Evolutionary conservation across 768 basidiomycete genomes (phyloP).

Genomic region (Leccinellum rugosiceps): DNA sequence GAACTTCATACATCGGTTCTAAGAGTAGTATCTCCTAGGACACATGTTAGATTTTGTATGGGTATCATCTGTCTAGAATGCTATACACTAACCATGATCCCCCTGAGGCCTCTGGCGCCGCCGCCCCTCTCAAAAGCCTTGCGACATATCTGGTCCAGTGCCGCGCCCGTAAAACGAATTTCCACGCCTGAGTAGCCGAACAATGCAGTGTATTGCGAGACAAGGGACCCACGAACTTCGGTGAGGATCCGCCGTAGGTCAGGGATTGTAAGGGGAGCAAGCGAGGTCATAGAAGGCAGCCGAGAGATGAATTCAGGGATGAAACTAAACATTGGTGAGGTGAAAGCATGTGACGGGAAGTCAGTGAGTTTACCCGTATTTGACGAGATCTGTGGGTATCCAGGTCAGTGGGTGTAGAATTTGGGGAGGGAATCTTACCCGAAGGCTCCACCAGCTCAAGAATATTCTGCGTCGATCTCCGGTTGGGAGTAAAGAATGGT

Average conservation of each 20-base stretch:
- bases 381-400: conserved; percentile 60
- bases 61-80: not conserved
- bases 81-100: conserved; percentile 66
- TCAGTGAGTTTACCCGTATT: conserved; percentile 61
- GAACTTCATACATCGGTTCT: conserved; percentile 91
- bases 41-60: not conserved
- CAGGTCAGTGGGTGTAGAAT: not conserved
- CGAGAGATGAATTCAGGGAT: conserved; percentile 96
- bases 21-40: conserved; percentile 72
- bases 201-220: conserved; percentile 84
- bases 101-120: conserved; percentile 85
- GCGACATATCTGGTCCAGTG: conserved; percentile 77
- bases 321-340: conserved; percentile 46
- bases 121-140: conserved; percentile 80
- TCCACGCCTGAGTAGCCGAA: conserved; percentile 84
- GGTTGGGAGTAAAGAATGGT: conserved; percentile 80
- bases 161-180: conserved; percentile 79
- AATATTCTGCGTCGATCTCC: conserved; percentile 47
- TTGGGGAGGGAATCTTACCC: conserved; percentile 39
- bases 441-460: conserved; percentile 71
- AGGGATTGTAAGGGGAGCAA: conserved; percentile 70
- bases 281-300: conserved; percentile 85
- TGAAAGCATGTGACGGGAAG: not conserved
- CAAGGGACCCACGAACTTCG: conserved; percentile 86
- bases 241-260: conserved; percentile 90